Base-by-base conservation (phyloP, 2,329 filamentous ascomycete genomes). In the Xylariales sp. region DNA sequence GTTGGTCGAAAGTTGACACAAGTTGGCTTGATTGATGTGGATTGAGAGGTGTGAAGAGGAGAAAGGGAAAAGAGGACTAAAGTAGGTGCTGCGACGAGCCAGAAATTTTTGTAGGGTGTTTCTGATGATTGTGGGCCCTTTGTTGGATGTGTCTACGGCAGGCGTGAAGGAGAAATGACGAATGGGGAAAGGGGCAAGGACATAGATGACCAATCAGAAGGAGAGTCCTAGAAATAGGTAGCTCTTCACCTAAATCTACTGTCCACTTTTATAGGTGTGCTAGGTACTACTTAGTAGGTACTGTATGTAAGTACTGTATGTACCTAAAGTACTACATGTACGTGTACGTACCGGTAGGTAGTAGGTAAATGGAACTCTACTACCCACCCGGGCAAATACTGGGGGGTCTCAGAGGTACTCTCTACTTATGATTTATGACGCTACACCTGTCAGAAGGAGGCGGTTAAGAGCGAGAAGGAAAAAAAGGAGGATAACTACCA, bases 21-120 rank as follows among this genome's bases (percentile, higher is more conserved):
- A 78, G 71, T 65, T 75, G 75, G 68, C 76, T 78, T 77, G 73
- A 78, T 80, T 79, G 80, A 79, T 82, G 80, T 79, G 78, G 78
- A 78, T 79, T 79, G 79, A 78, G 75, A 78, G 78, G 76, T 77
- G 76, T 79, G 73, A 76, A 72, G 75, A 76, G 71, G 75, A 75
- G 74, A 74, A 73, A 69, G 71, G 72, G 73, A 73, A 71, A 72
- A 75, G 74, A 76, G 54, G 71, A 71, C 68, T 68, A 74, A 71
- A 70, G 74, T 71, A 68, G 65, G 71, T 69, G 68, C 72, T 69
- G 75, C 75, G 74, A 77, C 74, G 36, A 57, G 75, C 76, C 74
- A 78, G 76, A 78, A 77, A 75, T 78, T 78, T 78, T 78, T 77
- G 76, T 75, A 74, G 73, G 71, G 74, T 76, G 74, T 75, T 75